Conservation (phyloP, 192 early-diverging fungal species). For the Podila epicladia region DNA sequence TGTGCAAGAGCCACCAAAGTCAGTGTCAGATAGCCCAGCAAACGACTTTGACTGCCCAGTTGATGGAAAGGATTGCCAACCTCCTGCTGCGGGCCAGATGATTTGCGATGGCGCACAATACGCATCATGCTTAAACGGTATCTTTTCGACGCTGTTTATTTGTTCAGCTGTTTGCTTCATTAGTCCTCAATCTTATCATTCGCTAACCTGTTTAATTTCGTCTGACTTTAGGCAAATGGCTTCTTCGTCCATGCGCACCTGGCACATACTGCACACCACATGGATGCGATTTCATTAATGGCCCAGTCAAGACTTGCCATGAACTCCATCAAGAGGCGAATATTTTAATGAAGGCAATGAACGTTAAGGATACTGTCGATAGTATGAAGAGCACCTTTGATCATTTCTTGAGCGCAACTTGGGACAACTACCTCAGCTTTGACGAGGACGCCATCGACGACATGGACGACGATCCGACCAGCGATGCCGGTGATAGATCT, state of each 20-base stretch:
- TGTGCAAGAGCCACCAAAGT: not conserved
- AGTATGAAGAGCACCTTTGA: constrained; percentile 24
- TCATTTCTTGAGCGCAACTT: constrained; percentile 3
- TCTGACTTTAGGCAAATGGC: not conserved
- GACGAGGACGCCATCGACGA: not conserved
- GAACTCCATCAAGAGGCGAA: constrained; percentile 8
- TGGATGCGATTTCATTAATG: constrained; percentile 25
- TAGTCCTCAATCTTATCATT: too few species aligned
- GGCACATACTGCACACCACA: constrained; percentile 29
- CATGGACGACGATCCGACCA: not conserved
- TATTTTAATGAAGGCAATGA: not conserved
- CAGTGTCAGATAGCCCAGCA: not conserved
- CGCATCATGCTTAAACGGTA: constrained; percentile 18
- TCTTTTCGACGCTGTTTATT: not conserved
- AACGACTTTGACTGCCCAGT: constrained; percentile 5
- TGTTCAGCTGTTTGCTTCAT: not conserved
- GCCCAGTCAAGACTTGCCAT: constrained; percentile 16
- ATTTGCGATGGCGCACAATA: constrained; percentile 27
- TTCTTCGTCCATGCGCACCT: constrained; percentile 20
- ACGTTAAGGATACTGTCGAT: constrained; percentile 9
- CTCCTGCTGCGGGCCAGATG: not conserved
- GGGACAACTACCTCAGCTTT: constrained; percentile 15
- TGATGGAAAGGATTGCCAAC: not conserved
- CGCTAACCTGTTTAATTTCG: not conserved
- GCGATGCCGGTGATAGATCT: not conserved